Conservation (phyloP, 305 asterid genomes). For the Solanum aculeatissimum region DNA sequence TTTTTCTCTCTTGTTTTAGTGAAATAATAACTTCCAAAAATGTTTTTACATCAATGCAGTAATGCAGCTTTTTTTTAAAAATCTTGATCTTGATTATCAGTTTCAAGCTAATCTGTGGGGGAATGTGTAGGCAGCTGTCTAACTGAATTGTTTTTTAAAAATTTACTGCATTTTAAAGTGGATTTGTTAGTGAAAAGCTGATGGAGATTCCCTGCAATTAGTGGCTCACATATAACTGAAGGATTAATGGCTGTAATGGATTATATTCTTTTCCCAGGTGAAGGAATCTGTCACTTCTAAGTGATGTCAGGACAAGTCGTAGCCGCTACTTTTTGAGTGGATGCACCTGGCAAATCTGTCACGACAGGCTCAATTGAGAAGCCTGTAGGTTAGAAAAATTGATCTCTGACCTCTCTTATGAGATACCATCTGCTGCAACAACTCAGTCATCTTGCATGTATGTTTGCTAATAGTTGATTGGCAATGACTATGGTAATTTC, state of each 20-base stretch:
- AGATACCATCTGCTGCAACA: not conserved
- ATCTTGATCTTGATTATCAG: not conserved
- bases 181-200: slow-evolving; percentile 1
- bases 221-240: not conserved
- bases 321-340: no score
- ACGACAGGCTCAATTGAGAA: not conserved
- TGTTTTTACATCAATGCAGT: not conserved
- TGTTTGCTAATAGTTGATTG: not conserved
- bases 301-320: slow-evolving; percentile 15
- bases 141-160: not conserved
- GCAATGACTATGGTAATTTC: not conserved
- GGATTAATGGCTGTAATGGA: slow-evolving; percentile 2
- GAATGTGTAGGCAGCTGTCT: slow-evolving; percentile 3
- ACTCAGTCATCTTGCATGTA: not conserved
- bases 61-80: not conserved
- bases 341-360: no score
- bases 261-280: slow-evolving; percentile 12
- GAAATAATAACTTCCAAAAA: not conserved
- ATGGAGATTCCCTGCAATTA: slow-evolving; percentile 6
- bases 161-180: not conserved
- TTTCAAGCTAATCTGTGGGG: not conserved
- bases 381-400: not conserved
- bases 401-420: not conserved
- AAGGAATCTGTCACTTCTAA: slow-evolving; percentile 42
- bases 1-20: not conserved